Evolutionary conservation across 176 grass and related monocot genomes (phyloP).

Genomic region (Triticum turgidum): DNA sequence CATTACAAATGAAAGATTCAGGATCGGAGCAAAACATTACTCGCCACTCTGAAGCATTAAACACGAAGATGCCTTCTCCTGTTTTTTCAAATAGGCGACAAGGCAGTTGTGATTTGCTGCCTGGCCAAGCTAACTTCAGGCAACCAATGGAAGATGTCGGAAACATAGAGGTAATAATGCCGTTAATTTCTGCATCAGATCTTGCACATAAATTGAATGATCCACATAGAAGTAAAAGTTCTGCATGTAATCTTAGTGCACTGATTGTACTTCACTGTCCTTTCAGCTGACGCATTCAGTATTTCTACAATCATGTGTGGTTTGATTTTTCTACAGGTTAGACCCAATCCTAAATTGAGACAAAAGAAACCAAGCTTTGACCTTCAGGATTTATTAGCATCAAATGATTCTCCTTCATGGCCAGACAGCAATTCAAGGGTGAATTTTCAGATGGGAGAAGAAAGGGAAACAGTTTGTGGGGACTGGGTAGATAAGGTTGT

Average conservation of each 20-base stretch:
- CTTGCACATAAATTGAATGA: slow-evolving; percentile 10
- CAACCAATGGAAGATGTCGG: slow-evolving; percentile 96
- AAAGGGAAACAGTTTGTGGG: slow-evolving; percentile 66
- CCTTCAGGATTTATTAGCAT: slow-evolving; percentile 71
- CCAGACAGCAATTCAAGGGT: slow-evolving; percentile 61
- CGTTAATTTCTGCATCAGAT: slow-evolving; percentile 4
- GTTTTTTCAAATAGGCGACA: slow-evolving; percentile 49
- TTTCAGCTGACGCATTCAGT: slow-evolving; percentile 22
- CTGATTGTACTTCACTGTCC: neutral
- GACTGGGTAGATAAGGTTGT: slow-evolving; percentile 97
- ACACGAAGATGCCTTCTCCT: slow-evolving; percentile 54
- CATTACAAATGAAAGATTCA: slow-evolving; percentile 75
- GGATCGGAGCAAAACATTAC: slow-evolving; percentile 55
- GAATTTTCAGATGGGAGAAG: slow-evolving; percentile 75
- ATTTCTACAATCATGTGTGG: neutral
- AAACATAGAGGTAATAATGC: slow-evolving; percentile 86
- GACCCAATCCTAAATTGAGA: slow-evolving; percentile 47
- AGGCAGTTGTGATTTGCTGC: slow-evolving; percentile 62
- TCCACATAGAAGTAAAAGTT: slow-evolving; percentile 5
- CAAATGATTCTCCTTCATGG: slow-evolving; percentile 82
- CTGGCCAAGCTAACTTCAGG: slow-evolving; percentile 63
- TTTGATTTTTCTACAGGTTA: slow-evolving; percentile 51
- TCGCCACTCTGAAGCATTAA: slow-evolving; percentile 51
- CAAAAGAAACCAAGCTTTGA: slow-evolving; percentile 97
- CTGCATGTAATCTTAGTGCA: neutral